A percentile compares a stretch with the other conserved stretches of the same genome.
These are phyloP conservation scores for Fraxinus anomala DNA, from an alignment of 257 asterid genomes.

Conservation along the genomic window DNA sequence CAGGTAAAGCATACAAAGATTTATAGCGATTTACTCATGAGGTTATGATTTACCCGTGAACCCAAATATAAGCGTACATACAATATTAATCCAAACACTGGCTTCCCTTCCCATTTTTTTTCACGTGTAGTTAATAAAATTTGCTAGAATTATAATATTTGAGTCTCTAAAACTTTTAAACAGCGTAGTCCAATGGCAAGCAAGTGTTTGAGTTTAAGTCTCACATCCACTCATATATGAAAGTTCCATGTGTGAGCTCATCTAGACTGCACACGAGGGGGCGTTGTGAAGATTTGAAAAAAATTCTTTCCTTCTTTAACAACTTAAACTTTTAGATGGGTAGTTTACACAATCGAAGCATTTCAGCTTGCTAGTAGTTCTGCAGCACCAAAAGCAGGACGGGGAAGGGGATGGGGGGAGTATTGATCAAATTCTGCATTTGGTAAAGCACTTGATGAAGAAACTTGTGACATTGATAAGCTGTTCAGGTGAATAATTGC, in stretches of 20 bases:
- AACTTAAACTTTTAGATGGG: background rate
- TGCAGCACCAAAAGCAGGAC: background rate
- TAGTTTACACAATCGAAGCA: background rate
- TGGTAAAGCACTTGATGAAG: slow-evolving; percentile 31
- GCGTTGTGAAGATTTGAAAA: background rate
- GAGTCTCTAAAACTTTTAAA: background rate
- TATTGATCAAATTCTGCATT: slow-evolving; percentile 27
- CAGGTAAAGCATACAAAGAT: background rate
- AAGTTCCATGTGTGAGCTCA: no score
- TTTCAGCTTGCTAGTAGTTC: background rate
- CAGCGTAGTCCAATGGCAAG: no score
- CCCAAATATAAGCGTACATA: background rate
- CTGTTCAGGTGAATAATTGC: slow-evolving; percentile 27
- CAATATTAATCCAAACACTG: background rate
- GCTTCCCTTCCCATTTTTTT: background rate
- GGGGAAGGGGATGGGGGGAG: background rate
- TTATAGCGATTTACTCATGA: background rate
- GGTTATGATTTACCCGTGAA: background rate
- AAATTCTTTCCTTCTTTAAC: background rate
- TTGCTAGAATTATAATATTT: background rate
- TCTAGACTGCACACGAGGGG: background rate
- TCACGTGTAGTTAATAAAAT: background rate
- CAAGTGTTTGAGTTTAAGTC: background rate
- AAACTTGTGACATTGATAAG: slow-evolving; percentile 30
- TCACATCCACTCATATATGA: no score